Conservation (phyloP, 2,329 filamentous ascomycete genomes). For the Esteya vermicola region DNA sequence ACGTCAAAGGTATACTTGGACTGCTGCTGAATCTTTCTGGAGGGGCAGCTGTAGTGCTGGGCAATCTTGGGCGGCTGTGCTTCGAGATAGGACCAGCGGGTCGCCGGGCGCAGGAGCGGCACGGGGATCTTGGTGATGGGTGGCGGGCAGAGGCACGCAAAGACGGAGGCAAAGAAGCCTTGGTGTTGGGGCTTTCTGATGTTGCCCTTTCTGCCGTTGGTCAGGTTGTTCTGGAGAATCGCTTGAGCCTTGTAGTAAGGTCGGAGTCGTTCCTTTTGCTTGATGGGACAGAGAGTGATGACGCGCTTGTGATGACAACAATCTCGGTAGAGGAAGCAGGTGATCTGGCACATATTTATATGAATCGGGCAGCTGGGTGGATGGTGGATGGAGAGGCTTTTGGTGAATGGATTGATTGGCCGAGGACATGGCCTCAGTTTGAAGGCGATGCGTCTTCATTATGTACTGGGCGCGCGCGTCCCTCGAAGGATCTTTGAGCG, state of each 20-base stretch:
- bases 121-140: too few species aligned
- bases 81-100: background rate
- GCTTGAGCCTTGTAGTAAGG: background rate
- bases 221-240: too few species aligned
- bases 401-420: background rate
- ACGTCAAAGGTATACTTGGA: background rate
- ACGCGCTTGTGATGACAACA: constrained; percentile 4
- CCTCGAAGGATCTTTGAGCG: too few species aligned
- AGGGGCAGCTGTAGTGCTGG: constrained; percentile 1
- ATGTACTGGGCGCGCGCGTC: too few species aligned
- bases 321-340: constrained; percentile 2
- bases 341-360: constrained; percentile 5
- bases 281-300: constrained; percentile 2
- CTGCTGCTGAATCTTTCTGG: background rate
- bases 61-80: background rate
- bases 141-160: background rate
- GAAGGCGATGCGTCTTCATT: too few species aligned
- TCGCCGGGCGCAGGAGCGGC: background rate
- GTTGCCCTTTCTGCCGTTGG: background rate
- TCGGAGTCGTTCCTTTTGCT: constrained; percentile 1
- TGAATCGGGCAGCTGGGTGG: too few species aligned
- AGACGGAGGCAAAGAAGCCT: background rate
- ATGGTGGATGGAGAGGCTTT: background rate
- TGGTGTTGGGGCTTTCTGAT: background rate
- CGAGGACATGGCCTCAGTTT: too few species aligned